These are phyloP conservation scores for Zasmidium cellare DNA, from an alignment of 2,329 filamentous ascomycete species.

Conservation along the genomic window DNA sequence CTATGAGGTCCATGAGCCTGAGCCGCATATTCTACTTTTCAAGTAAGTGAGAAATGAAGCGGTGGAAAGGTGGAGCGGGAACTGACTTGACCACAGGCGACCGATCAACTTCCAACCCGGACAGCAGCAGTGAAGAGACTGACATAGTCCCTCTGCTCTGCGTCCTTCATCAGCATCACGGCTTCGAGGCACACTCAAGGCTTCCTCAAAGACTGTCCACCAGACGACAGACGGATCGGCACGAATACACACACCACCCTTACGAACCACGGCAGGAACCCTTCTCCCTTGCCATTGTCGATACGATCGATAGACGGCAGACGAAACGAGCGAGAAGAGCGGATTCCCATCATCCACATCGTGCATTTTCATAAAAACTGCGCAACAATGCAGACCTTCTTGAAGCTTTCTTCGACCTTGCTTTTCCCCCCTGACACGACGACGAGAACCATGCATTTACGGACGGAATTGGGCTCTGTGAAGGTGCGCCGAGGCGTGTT, in stretches of 20 bases:
- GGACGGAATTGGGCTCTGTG: not conserved
- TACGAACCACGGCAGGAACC: not conserved
- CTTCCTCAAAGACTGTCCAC: not conserved
- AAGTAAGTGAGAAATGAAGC: constrained; percentile 67
- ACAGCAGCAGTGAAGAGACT: constrained; percentile 1
- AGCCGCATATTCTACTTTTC: constrained; percentile 97
- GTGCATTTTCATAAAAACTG: not conserved
- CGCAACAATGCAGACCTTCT: too few species aligned
- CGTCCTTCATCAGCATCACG: not conserved
- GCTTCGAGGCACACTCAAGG: not conserved
- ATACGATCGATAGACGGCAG: not conserved
- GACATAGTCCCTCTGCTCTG: too few species aligned
- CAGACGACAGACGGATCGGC: not conserved
- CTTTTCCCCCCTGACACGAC: not conserved
- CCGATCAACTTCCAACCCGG: constrained; percentile 22
- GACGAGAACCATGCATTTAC: constrained; percentile 1
- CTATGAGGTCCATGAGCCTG: constrained; percentile 98
- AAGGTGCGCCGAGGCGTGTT: too few species aligned
- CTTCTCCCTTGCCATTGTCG: not conserved
- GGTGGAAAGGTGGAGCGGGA: not conserved
- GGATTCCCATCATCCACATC: not conserved
- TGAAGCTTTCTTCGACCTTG: too few species aligned
- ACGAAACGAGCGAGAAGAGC: not conserved
- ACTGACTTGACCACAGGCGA: constrained; percentile 14
- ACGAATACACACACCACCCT: too few species aligned